A percentile compares a stretch with the other conserved stretches of the same genome.
phyloP scores from a whole-genome alignment of 495 filamentous ascomycete species.

The Talaromyces trachyspermus region DNA sequence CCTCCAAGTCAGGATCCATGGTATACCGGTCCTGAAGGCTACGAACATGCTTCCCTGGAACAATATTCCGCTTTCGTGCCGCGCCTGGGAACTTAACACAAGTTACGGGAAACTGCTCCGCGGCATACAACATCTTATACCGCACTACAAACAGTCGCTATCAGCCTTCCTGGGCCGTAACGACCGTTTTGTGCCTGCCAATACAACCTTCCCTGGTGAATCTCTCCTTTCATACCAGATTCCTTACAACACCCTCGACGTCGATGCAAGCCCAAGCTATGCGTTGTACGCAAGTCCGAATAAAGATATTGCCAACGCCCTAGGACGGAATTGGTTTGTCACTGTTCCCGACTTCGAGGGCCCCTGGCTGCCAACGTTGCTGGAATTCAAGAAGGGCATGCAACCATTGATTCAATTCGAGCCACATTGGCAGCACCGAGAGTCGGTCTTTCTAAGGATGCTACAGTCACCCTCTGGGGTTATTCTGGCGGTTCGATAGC shows the following conservation, averaged over 20 bases:
- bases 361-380: constrained; percentile 33
- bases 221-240: constrained; percentile 7
- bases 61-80: not conserved
- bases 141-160: not conserved
- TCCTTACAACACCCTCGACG: not conserved
- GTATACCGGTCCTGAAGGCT: not conserved
- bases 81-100: not conserved
- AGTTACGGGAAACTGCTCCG: not conserved
- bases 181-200: not conserved
- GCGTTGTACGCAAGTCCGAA: too few relatives aligned
- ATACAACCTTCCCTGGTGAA: too few relatives aligned
- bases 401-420: constrained; percentile 39
- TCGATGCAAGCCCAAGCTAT: constrained; percentile 7
- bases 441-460: constrained; percentile 12
- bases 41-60: not conserved
- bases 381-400: too few relatives aligned
- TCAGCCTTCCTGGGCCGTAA: not conserved
- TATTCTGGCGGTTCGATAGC: constrained; percentile 47
- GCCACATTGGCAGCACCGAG: constrained; percentile 25
- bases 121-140: not conserved
- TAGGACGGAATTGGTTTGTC: constrained; percentile 39
- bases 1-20: not conserved
- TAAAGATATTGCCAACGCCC: too few relatives aligned
- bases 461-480: constrained; percentile 37
- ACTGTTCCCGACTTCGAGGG: constrained; percentile 35